phyloP scores from a whole-genome alignment of 257 asterid species.

The Lavandula angustifolia region DNA sequence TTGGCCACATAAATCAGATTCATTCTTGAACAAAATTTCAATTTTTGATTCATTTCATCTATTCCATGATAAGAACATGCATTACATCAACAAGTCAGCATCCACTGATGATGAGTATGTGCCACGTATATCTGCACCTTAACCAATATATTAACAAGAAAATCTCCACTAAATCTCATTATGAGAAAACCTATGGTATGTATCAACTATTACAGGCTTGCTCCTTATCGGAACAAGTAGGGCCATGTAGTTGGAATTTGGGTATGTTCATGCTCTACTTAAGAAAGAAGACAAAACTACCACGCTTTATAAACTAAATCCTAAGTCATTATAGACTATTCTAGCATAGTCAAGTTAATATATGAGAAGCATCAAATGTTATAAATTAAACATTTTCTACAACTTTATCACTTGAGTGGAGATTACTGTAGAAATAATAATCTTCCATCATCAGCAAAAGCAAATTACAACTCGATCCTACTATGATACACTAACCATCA shows the following conservation, averaged over 20 bases:
- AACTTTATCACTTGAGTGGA: conserved; percentile 26
- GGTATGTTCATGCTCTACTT: not conserved
- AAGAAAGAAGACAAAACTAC: conserved; percentile 7
- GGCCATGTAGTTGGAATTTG: conserved; percentile 1
- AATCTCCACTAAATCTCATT: not conserved
- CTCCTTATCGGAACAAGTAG: conserved; percentile 18
- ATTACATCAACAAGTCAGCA: conserved; percentile 6
- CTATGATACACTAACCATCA: not conserved
- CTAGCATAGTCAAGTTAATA: not conserved
- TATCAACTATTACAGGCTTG: not conserved
- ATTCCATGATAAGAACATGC: not conserved
- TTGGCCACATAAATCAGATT: conserved; percentile 17
- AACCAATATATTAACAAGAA: not conserved
- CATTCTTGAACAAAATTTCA: too few species aligned
- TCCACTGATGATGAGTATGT: not conserved
- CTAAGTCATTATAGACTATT: not conserved
- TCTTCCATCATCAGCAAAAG: conserved; percentile 2
- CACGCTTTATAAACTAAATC: conserved; percentile 1
- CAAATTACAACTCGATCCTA: not conserved
- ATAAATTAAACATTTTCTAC: not conserved
- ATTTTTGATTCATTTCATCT: too few species aligned
- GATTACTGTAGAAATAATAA: not conserved
- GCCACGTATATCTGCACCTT: conserved; percentile 5
- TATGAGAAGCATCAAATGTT: not conserved
- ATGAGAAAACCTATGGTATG: not conserved